Evolutionary conservation across 768 basidiomycete species (phyloP), one percentile per base, ranked within the genome.

Genomic region (Astraeus odoratus): DNA sequence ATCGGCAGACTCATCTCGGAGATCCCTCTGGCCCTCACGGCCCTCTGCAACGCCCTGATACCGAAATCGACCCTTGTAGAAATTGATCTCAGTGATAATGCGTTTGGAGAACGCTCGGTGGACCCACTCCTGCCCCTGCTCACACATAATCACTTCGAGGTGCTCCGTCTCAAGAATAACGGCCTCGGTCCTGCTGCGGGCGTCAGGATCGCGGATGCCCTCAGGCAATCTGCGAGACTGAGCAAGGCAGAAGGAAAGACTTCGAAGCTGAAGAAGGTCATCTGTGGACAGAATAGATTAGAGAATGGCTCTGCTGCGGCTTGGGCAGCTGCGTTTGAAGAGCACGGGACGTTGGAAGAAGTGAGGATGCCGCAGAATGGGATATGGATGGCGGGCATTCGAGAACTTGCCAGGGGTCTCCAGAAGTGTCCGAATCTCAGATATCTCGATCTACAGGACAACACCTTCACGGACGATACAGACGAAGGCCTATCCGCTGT

Each of bases 331-430:
- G 94, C 95, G 4, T 95, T 95, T 58, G 80, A 80, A 1, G 86
- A 79, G 29, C 92, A 96, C 58, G 81, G 78, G 6, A 80, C 80
- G 5, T 76, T 99, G 25, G 71, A 71, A 42, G 90, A 96, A 52
- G 84, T 98, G 24, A 77, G 87, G 47, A 84, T 98, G 82, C 87
- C 89, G n/a, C 94, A 98, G 72, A 97, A 99, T 58, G 96, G 95
- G 4, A 97, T 99, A 55, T 76, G 92, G 51, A 89, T 89, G 82
- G 83, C 84, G 47, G 96, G 96, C 4, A 86, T 95, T 57, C 75
- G 75, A 8, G 77, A 79, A 9, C 77, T 99, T 19, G 87, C 89
- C 5, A 60, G 65, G 19, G 95, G 93, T 4, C 65, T 99, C 25
- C 63, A 79, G 10, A 72, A 81, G 45, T 86, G 83, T 60, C 67